Evolutionary conservation across 169 alveolate species (phyloP), one percentile per base, ranked within the genome.

Genomic region (Babesia microti): DNA sequence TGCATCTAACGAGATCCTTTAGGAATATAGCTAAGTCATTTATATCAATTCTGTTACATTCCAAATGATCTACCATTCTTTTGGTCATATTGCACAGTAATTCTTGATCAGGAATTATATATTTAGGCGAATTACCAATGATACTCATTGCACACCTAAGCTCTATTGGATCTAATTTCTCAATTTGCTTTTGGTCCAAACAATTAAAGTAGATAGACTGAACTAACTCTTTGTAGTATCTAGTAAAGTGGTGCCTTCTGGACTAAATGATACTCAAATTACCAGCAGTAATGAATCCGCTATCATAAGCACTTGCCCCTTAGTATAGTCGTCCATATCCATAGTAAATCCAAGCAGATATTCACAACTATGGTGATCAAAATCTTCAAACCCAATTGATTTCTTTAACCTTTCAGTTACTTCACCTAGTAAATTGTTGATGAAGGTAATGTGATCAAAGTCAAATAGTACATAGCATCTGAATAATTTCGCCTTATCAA

Each of bases 371-470:
- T 68, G 65, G 9, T 42, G 24, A 0, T 29, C 14, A 1, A 7
- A 14, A 17, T 19, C 33, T 5, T 28, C 33, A 12, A 44, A 40
- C 7, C 70, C 76, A 18, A 65, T 1, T 11, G 70, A 61, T 15
- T 33, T 32, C 6, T 56, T 50, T 15, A 65, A 55, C 0, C 53
- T 53, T 3, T 41, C 12, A 15, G 42, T 37, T 0, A 65, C 59
- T 30, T 65, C 76, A 26, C 55, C 55, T 7, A 70, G 40, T 0
- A 65, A 40, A 15, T 65, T 68, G 14, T 22, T 49, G 33, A 55
- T 54, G 39, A 65, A 65, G 5, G 76, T 65, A 17, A 65, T 65
- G 49, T 65, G 76, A 47, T 54, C 70, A 27, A 54, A 48, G 18
- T 55, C 46, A 15, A 65, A 23, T 39, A 53, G 12, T 2, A 70